These are phyloP conservation scores for Pichia terricola DNA, from an alignment of 1,139 yeast species.

Conservation along the genomic window DNA sequence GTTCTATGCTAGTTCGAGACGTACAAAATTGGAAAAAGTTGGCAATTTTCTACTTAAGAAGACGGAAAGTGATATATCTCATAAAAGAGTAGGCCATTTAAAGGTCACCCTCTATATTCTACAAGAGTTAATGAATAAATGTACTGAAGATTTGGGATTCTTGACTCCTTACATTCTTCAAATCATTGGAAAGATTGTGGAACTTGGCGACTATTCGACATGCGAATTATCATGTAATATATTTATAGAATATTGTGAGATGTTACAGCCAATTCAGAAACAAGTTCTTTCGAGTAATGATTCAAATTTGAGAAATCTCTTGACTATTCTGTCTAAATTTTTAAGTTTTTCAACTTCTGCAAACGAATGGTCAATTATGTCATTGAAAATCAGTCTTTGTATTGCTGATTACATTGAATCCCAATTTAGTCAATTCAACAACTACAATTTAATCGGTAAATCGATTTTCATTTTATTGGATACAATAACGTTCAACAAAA, in stretches of 20 bases:
- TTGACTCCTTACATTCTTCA: constrained; percentile 56
- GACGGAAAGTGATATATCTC: constrained; percentile 52
- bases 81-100: constrained; percentile 65
- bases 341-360: constrained; percentile 25
- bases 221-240: constrained; percentile 43
- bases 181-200: constrained; percentile 35
- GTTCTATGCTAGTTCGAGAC: constrained; percentile 85
- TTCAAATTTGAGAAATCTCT: constrained; percentile 44
- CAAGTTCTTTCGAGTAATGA: constrained; percentile 62
- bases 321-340: constrained; percentile 32
- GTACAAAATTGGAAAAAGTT: constrained; percentile 83
- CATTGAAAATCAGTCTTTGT: constrained; percentile 16
- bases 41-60: constrained; percentile 58
- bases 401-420: constrained; percentile 19
- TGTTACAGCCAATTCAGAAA: constrained; percentile 46
- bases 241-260: constrained; percentile 51
- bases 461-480: constrained; percentile 16
- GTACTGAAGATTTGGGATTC: constrained; percentile 75
- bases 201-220: constrained; percentile 45
- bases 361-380: constrained; percentile 22
- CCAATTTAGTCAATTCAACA: constrained; percentile 12
- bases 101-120: constrained; percentile 72
- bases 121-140: constrained; percentile 59
- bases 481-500: constrained; percentile 11
- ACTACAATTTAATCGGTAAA: constrained; percentile 14